A percentile compares a stretch with the other conserved stretches of the same genome.
Conservation (phyloP, 2,329 filamentous ascomycete species). For the Aspergillus intermedius region DNA sequence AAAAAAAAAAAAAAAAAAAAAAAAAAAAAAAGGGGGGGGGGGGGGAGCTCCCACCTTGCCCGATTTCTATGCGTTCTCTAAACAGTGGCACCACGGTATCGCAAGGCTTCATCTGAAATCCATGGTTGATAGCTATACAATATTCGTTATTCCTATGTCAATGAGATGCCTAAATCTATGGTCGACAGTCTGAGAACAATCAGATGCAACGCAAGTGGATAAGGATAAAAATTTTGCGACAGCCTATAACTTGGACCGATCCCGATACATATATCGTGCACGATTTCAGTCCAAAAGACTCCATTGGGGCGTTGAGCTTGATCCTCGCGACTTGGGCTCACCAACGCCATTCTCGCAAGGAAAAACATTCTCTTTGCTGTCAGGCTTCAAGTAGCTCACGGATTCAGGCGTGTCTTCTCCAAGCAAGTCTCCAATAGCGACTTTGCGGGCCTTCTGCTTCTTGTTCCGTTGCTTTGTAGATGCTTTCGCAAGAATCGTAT, state of each 20-base stretch:
- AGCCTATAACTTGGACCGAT: conserved; percentile 26
- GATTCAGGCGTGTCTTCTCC: not conserved
- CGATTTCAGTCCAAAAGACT: conserved; percentile 1
- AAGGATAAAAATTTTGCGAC: not conserved
- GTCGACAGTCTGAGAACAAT: not conserved
- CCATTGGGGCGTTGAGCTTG: not conserved
- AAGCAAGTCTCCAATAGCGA: not conserved
- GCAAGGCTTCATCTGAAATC: too few species aligned
- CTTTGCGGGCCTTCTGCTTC: not conserved
- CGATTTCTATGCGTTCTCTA: too few species aligned
- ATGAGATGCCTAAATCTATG: too few species aligned
- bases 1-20: too few species aligned
- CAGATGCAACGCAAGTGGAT: not conserved
- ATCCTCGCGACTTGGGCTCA: not conserved
- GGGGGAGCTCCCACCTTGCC: too few species aligned
- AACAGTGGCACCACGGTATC: too few species aligned
- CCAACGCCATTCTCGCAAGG: not conserved
- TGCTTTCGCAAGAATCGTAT: conserved; percentile 16
- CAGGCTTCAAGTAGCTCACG: not conserved
- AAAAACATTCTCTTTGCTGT: not conserved
- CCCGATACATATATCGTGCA: conserved; percentile 32
- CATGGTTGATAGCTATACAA: too few species aligned
- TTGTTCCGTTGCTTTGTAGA: not conserved
- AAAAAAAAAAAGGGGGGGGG: too few species aligned
- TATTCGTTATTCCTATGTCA: too few species aligned